These are phyloP conservation scores for Scedosporium boydii DNA, from an alignment of 2,329 filamentous ascomycete species.

Conservation along the genomic window DNA sequence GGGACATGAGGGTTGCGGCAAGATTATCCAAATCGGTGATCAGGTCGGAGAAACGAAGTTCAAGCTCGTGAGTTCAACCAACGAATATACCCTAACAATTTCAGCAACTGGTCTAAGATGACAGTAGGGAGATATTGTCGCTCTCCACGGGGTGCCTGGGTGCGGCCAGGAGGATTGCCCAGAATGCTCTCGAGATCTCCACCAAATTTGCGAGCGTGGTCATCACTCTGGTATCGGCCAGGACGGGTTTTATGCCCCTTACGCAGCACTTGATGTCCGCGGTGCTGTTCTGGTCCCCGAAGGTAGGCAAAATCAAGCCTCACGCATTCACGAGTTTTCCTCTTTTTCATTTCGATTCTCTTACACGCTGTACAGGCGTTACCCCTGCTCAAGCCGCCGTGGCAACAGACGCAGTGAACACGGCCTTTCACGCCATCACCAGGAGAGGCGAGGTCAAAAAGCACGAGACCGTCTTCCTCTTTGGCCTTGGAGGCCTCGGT, in stretches of 20 bases:
- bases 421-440: conserved; percentile 28
- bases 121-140: conserved; percentile 19
- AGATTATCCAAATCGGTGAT: conserved; percentile 14
- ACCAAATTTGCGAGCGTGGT: conserved; percentile 24
- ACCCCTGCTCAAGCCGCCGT: conserved; percentile 23
- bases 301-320: conserved; percentile 10
- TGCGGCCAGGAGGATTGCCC: conserved; percentile 21
- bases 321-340: too few species aligned
- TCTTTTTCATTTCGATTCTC: conserved; percentile 9
- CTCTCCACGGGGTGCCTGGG: conserved; percentile 20
- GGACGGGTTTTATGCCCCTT: conserved; percentile 32
- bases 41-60: conserved; percentile 10
- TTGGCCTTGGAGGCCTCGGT: conserved; percentile 29
- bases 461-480: conserved; percentile 27
- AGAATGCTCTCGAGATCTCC: conserved; percentile 28
- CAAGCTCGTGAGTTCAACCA: conserved; percentile 9
- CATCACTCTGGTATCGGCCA: conserved; percentile 33
- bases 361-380: conserved; percentile 14
- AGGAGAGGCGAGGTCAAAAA: conserved; percentile 23
- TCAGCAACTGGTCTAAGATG: background rate
- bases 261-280: conserved; percentile 19
- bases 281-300: conserved; percentile 14
- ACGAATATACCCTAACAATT: background rate
- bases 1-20: conserved; percentile 18
- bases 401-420: conserved; percentile 29